phyloP scores from a whole-genome alignment of 805 yeast species.

The Yamadazyma ubonensis region DNA sequence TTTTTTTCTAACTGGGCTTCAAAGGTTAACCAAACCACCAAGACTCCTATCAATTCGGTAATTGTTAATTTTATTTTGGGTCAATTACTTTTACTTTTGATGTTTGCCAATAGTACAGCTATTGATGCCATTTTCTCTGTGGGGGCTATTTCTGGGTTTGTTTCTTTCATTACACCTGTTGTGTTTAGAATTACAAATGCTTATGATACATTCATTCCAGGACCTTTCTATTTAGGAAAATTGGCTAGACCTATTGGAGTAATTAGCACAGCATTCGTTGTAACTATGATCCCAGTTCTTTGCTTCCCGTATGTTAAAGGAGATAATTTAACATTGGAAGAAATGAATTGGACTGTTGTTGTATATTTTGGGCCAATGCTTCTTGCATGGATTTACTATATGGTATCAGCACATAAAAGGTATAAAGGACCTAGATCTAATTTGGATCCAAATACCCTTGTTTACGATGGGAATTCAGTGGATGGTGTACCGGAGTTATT shows the following conservation, averaged over 20 bases:
- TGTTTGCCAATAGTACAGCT: slow-evolving; percentile 65
- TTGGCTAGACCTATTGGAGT: slow-evolving; percentile 49
- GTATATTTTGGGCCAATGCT: slow-evolving; percentile 62
- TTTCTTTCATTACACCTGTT: slow-evolving; percentile 67
- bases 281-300: slow-evolving; percentile 57
- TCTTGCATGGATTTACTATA: slow-evolving; percentile 49
- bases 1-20: slow-evolving; percentile 47
- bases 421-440: slow-evolving; percentile 62
- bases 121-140: slow-evolving; percentile 71
- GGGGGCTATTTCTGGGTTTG: slow-evolving; percentile 67
- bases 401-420: slow-evolving; percentile 55
- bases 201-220: slow-evolving; percentile 52
- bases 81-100: slow-evolving; percentile 51
- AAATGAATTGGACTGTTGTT: slow-evolving; percentile 65
- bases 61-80: slow-evolving; percentile 58
- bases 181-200: slow-evolving; percentile 57
- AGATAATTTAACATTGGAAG: slow-evolving; percentile 32
- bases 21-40: slow-evolving; percentile 48
- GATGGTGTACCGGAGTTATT: slow-evolving; percentile 11
- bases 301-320: slow-evolving; percentile 51
- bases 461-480: slow-evolving; percentile 22
- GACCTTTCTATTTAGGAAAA: slow-evolving; percentile 66
- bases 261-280: slow-evolving; percentile 49
- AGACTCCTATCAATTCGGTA: slow-evolving; percentile 66
- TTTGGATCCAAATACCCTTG: slow-evolving; percentile 35